A percentile compares a stretch with the other conserved stretches of the same genome.
Conservation (phyloP, 2,329 filamentous ascomycete genomes). For the Venturia nashicola region DNA sequence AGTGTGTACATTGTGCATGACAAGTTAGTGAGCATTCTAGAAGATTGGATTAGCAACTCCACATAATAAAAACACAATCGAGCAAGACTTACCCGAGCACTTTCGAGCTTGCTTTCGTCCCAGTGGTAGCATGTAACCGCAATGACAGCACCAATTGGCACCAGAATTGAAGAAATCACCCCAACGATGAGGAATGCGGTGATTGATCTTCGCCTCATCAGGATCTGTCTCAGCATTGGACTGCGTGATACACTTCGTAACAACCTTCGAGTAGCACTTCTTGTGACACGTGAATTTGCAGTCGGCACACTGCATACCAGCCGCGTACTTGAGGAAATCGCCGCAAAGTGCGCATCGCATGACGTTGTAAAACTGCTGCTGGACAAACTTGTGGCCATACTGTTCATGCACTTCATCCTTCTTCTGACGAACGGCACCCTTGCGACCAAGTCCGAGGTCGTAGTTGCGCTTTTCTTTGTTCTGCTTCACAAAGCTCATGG, state of each 20-base stretch:
- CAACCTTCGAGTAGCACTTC: slow-evolving; percentile 91
- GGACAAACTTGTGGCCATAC: slow-evolving; percentile 97
- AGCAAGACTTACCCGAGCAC: slow-evolving; percentile 57
- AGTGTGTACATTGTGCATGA: slow-evolving; percentile 81
- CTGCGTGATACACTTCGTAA: slow-evolving; percentile 99
- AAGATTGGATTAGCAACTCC: slow-evolving; percentile 14
- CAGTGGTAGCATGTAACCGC: slow-evolving; percentile 88
- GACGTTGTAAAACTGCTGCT: slow-evolving; percentile 99
- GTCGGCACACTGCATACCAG: slow-evolving; percentile 98
- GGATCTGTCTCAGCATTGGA: slow-evolving; percentile 97
- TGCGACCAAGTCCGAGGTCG: slow-evolving; percentile 82
- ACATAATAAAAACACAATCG: not conserved
- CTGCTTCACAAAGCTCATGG: slow-evolving; percentile 85
- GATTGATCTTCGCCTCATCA: slow-evolving; percentile 99
- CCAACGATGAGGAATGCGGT: slow-evolving; percentile 96
- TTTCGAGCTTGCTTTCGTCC: slow-evolving; percentile 91
- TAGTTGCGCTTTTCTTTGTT: slow-evolving; percentile 70
- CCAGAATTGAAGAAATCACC: slow-evolving; percentile 94
- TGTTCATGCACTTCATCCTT: slow-evolving; percentile 98
- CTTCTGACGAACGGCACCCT: slow-evolving; percentile 90
- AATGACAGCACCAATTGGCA: slow-evolving; percentile 99
- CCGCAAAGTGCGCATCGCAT: slow-evolving; percentile 98
- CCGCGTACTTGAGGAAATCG: slow-evolving; percentile 96
- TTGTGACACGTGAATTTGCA: slow-evolving; percentile 99
- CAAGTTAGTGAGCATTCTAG: slow-evolving; percentile 83